Evolutionary conservation across 2,329 filamentous ascomycete species (phyloP).

Genomic region (Botryotinia globosa): DNA sequence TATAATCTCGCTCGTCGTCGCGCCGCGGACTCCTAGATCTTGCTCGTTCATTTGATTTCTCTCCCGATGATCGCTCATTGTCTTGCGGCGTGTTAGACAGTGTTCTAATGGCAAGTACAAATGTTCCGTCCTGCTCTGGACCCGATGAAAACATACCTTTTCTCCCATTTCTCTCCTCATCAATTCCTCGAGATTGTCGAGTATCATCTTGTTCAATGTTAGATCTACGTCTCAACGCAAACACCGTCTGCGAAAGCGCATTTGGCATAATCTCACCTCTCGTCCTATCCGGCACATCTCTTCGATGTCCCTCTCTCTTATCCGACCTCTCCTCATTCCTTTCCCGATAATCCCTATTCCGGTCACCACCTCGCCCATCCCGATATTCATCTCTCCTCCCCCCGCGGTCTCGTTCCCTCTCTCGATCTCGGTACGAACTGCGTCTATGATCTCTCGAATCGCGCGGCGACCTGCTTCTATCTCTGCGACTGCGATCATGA

Average conservation of each 20-base stretch:
- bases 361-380: constrained; percentile 28
- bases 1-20: constrained; percentile 21
- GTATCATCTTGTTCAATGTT: constrained; percentile 14
- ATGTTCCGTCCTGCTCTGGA: not conserved
- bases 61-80: constrained; percentile 27
- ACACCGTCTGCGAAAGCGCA: constrained; percentile 18
- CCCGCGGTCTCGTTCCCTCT: constrained; percentile 38
- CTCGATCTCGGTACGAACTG: constrained; percentile 39
- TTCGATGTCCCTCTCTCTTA: constrained; percentile 9
- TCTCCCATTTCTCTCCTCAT: constrained; percentile 15
- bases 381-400: constrained; percentile 27
- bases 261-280: constrained; percentile 18
- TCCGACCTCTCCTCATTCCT: constrained; percentile 27
- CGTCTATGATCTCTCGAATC: constrained; percentile 27
- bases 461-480: constrained; percentile 36
- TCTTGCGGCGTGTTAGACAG: constrained; percentile 28
- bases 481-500: constrained; percentile 40
- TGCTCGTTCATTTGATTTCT: constrained; percentile 27
- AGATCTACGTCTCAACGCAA: constrained; percentile 19
- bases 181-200: constrained; percentile 3
- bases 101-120: constrained; percentile 15
- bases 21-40: constrained; percentile 24
- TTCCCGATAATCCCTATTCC: constrained; percentile 29
- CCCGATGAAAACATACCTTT: constrained; percentile 17
- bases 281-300: constrained; percentile 18